Conservation (phyloP, 345 rosid species). For the Ceriops decandra region DNA sequence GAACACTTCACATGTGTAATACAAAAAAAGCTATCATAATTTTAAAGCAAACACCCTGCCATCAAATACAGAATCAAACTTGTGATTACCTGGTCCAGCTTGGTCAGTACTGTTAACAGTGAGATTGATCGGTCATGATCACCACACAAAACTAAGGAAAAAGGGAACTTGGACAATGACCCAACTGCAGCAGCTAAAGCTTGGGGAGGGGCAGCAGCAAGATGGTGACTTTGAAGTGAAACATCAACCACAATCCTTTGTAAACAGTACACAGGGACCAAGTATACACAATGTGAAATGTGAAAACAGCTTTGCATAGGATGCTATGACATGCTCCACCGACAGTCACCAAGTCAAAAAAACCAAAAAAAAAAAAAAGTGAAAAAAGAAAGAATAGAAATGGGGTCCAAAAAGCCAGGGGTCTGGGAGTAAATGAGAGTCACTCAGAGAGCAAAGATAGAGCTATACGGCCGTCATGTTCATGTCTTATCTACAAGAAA, state of each 20-base stretch:
- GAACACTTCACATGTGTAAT: no score
- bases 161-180: neutral
- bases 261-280: neutral
- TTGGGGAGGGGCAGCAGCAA: neutral
- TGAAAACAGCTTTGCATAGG: slow-evolving; percentile 12
- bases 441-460: no score
- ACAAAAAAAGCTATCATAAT: no score
- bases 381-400: neutral
- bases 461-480: neutral
- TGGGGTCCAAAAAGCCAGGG: neutral
- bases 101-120: no score
- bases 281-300: neutral
- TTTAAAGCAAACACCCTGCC: no score
- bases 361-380: no score
- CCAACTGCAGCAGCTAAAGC: slow-evolving; percentile 1
- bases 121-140: no score
- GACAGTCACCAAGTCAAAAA: slow-evolving; percentile 4
- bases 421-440: no score
- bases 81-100: no score
- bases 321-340: slow-evolving; percentile 21
- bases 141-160: no score
- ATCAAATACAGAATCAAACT: no score
- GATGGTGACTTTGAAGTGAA: neutral
- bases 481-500: neutral
- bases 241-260: neutral